Evolutionary conservation across 2,329 filamentous ascomycete genomes (phyloP).

Genomic region (Fusarium nanum): DNA sequence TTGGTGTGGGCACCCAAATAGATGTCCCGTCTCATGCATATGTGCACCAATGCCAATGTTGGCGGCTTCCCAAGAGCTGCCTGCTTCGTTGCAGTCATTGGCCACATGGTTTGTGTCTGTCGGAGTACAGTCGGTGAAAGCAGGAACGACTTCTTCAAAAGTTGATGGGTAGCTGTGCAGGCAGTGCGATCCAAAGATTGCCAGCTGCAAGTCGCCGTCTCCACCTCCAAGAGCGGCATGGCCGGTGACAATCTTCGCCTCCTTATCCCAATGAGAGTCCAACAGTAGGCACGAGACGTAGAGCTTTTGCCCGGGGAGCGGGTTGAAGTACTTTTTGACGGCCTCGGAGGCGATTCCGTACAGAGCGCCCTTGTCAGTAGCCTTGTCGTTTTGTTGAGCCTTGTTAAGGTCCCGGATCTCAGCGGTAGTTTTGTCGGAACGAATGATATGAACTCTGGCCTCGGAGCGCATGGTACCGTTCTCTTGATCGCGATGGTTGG

Average conservation of each 20-base stretch:
- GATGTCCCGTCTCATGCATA: slow-evolving; percentile 88
- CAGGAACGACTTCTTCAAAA: slow-evolving; percentile 89
- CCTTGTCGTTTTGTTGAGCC: slow-evolving; percentile 80
- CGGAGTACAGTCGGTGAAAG: slow-evolving; percentile 89
- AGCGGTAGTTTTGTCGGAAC: slow-evolving; percentile 82
- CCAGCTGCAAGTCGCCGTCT: slow-evolving; percentile 79
- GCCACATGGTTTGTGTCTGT: slow-evolving; percentile 84
- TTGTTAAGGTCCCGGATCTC: slow-evolving; percentile 83
- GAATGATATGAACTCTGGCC: slow-evolving; percentile 88
- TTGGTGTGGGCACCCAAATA: slow-evolving; percentile 91
- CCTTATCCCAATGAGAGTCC: slow-evolving; percentile 88
- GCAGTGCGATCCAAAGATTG: slow-evolving; percentile 91
- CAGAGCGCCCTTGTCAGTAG: slow-evolving; percentile 77
- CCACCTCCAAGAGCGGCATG: slow-evolving; percentile 87
- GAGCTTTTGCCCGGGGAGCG: slow-evolving; percentile 80
- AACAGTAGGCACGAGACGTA: slow-evolving; percentile 90
- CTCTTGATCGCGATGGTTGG: slow-evolving; percentile 79
- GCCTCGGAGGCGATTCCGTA: slow-evolving; percentile 83
- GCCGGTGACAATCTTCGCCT: slow-evolving; percentile 75
- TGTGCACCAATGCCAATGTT: slow-evolving; percentile 95
- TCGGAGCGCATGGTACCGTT: slow-evolving; percentile 85
- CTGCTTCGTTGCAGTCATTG: slow-evolving; percentile 87
- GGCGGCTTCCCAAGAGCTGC: slow-evolving; percentile 94
- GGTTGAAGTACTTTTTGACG: slow-evolving; percentile 80
- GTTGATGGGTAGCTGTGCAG: slow-evolving; percentile 90